Evolutionary conservation across 441 rosid genomes (phyloP).

Genomic region (Pelargonium myrrhifolium): DNA sequence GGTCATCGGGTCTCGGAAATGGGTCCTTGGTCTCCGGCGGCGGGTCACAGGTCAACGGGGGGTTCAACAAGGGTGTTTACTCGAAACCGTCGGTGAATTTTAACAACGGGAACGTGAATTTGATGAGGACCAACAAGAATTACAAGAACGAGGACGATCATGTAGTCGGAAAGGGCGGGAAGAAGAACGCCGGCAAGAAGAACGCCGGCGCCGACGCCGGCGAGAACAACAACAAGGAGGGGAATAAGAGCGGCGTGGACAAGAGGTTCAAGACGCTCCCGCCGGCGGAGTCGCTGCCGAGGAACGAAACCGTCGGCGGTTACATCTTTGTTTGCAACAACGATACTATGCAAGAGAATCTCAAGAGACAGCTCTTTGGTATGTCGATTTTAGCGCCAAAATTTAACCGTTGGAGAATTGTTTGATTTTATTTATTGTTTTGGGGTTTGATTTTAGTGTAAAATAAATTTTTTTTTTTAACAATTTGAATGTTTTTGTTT

Average conservation of each 20-base stretch:
- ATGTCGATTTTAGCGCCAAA: slow-evolving; percentile 7
- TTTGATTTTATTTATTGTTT: neutral
- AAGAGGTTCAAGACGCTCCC: slow-evolving; percentile 97
- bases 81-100: slow-evolving; percentile 26
- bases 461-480: no score
- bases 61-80: slow-evolving; percentile 72
- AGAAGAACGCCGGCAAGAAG: slow-evolving; percentile 50
- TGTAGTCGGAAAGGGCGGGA: slow-evolving; percentile 38
- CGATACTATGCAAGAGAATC: slow-evolving; percentile 96
- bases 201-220: slow-evolving; percentile 16
- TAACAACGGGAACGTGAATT: slow-evolving; percentile 29
- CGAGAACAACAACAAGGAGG: slow-evolving; percentile 21
- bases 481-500: neutral
- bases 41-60: slow-evolving; percentile 51
- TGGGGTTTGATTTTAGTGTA: neutral
- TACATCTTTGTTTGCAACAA: slow-evolving; percentile 97
- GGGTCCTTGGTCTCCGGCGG: neutral
- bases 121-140: slow-evolving; percentile 39
- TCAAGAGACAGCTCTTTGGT: slow-evolving; percentile 88
- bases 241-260: slow-evolving; percentile 38
- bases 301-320: slow-evolving; percentile 86
- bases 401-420: no score
- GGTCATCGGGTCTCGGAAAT: neutral
- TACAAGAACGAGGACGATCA: slow-evolving; percentile 45
- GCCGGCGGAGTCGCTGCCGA: slow-evolving; percentile 78